Conservation (phyloP, 23 red algal species). For the Agarophyton chilense region DNA sequence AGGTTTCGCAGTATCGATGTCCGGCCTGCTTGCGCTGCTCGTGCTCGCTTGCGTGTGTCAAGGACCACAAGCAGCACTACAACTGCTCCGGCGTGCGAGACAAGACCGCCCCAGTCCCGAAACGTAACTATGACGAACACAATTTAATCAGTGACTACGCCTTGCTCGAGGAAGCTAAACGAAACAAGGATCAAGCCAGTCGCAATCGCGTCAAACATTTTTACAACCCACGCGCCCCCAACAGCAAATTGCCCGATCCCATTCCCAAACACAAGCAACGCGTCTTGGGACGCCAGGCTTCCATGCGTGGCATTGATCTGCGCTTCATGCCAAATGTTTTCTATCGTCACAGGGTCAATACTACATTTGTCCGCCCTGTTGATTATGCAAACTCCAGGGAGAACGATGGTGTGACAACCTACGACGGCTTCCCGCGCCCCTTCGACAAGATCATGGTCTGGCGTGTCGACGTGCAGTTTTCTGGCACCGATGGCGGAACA, state of each 20-base stretch:
- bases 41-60: constrained; percentile 61
- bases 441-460: constrained; percentile 36
- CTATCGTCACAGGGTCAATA: constrained; percentile 32
- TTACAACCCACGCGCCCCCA: neutral
- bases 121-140: constrained; percentile 30
- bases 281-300: constrained; percentile 27
- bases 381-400: neutral
- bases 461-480: constrained; percentile 30
- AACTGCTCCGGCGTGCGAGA: constrained; percentile 58
- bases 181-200: neutral
- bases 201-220: constrained; percentile 36
- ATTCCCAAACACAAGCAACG: constrained; percentile 23
- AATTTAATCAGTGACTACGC: constrained; percentile 57
- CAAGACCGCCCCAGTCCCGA: constrained; percentile 27
- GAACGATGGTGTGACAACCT: neutral
- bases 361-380: neutral
- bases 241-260: neutral
- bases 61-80: constrained; percentile 52
- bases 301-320: constrained; percentile 45
- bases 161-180: constrained; percentile 45
- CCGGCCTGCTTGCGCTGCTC: constrained; percentile 42
- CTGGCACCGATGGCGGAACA: constrained; percentile 7
- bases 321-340: constrained; percentile 44
- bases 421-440: neutral
- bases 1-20: constrained; percentile 51